Evolutionary conservation across 495 filamentous ascomycete species (phyloP).

Genomic region (Hypomontagnella monticulosa): DNA sequence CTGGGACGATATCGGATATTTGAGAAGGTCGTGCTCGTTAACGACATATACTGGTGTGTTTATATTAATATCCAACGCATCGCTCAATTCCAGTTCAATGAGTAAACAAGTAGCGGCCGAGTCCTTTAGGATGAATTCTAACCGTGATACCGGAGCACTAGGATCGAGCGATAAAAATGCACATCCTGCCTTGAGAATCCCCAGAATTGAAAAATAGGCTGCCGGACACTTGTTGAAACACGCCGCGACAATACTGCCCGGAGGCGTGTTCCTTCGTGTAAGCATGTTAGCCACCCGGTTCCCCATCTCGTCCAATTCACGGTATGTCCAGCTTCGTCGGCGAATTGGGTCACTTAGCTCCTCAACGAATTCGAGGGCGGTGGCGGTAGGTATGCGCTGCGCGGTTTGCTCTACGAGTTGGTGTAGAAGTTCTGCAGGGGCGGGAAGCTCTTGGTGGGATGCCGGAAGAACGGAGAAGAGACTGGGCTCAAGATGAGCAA

Average conservation of each 20-base stretch:
- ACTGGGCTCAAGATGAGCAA: constrained; percentile 29
- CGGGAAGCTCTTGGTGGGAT: constrained; percentile 51
- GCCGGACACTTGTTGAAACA: constrained; percentile 85
- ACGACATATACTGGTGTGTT: constrained; percentile 49
- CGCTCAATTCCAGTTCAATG: constrained; percentile 41
- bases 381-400: constrained; percentile 51
- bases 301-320: constrained; percentile 65
- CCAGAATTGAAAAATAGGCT: constrained; percentile 80
- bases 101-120: constrained; percentile 65
- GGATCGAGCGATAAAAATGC: constrained; percentile 81
- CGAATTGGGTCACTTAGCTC: constrained; percentile 46
- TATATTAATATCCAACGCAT: constrained; percentile 42
- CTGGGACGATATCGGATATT: constrained; percentile 31
- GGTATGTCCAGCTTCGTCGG: constrained; percentile 67
- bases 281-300: constrained; percentile 70
- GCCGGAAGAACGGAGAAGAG: constrained; percentile 68
- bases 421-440: constrained; percentile 63
- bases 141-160: constrained; percentile 67
- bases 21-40: constrained; percentile 45
- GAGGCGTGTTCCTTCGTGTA: constrained; percentile 40
- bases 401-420: constrained; percentile 67
- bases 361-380: constrained; percentile 70
- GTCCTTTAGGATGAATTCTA: constrained; percentile 72
- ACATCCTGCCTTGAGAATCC: constrained; percentile 83
- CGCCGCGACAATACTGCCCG: constrained; percentile 71